Evolutionary conservation across 1,284 basidiomycete genomes (phyloP).

Genomic region (Ganoderma resinaceum): DNA sequence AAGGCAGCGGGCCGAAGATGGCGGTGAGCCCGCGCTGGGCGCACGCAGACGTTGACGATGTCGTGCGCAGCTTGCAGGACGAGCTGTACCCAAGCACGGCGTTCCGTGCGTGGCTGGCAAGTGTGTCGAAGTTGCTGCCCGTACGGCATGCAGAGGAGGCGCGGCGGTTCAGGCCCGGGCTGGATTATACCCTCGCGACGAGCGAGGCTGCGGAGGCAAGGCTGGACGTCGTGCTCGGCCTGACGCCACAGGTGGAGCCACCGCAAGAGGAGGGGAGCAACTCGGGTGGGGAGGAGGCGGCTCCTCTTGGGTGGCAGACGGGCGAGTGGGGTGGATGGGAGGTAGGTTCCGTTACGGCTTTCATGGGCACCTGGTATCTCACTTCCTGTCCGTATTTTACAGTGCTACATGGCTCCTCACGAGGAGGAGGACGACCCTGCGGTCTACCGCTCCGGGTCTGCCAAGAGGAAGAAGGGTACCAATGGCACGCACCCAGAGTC

Average conservation of each 20-base stretch:
- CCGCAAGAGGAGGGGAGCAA: slow-evolving; percentile 41
- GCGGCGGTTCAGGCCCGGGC: slow-evolving; percentile 88
- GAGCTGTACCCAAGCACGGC: slow-evolving; percentile 83
- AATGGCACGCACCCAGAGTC: slow-evolving; percentile 39
- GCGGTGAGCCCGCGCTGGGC: slow-evolving; percentile 58
- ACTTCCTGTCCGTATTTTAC: slow-evolving; percentile 8
- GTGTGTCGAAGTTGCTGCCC: slow-evolving; percentile 82
- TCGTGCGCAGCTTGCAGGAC: slow-evolving; percentile 72
- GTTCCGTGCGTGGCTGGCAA: slow-evolving; percentile 91
- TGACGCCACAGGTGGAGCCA: slow-evolving; percentile 77
- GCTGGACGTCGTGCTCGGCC: slow-evolving; percentile 89
- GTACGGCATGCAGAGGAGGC: slow-evolving; percentile 79
- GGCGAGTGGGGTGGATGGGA: slow-evolving; percentile 96
- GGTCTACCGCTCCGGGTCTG: slow-evolving; percentile 81
- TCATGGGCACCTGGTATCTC: slow-evolving; percentile 12
- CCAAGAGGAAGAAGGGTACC: slow-evolving; percentile 43
- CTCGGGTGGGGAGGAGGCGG: slow-evolving; percentile 42
- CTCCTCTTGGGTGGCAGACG: slow-evolving; percentile 67
- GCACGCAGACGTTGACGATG: slow-evolving; percentile 58
- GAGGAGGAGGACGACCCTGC: slow-evolving; percentile 95
- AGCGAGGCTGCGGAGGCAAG: slow-evolving; percentile 86
- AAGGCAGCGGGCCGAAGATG: slow-evolving; percentile 27
- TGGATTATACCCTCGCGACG: slow-evolving; percentile 96
- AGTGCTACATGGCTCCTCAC: slow-evolving; percentile 95
- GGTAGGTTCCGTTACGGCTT: slow-evolving; percentile 48